Evolutionary conservation across 2,329 filamentous ascomycete genomes (phyloP), one percentile per base, ranked within the genome.

Genomic region (Colletotrichum spinosum): DNA sequence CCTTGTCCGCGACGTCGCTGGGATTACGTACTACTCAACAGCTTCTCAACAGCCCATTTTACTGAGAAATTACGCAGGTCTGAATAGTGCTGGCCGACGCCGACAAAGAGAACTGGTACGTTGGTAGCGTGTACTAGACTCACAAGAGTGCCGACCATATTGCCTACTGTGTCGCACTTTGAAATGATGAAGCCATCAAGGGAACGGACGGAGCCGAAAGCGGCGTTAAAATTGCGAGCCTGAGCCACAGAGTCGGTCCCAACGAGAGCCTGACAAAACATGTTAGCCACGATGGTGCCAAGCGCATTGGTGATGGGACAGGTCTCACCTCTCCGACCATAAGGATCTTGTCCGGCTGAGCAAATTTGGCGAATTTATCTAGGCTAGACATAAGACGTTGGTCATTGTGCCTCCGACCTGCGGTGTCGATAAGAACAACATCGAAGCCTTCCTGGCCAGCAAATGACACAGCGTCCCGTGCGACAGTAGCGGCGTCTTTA

Each of bases 91-190:
- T 91, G 88, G 11, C 88, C 88, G 35, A 90, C 88, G 62, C 87
- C 96, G 70, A 99, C 86, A 75, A 99, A 99, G 10, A 98, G 86
- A 17, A 99, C 94, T 0, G 97, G 97, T 50, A 99, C 97, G 35
- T 95, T 93, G 4, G 97, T 99, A 3, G 96, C 95, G 80, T 98
- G 95, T 44, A 99, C 95, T 83, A 99, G 95, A 76, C 93, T 97
- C 68, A 99, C 96, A 69, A 99, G 83, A 3, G 95, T 97, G 71
- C 87, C 94, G 48, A 97, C 94, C 94, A 98, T 98, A 80, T 97
- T 95, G n/a, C 96, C 97, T 42, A 99, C 97, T 0, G 96, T 99
- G 80, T 99, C 96, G 77, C 96, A 98, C 80, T 99, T 99, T 67
- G 91, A 95, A 72, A 99, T 97, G 75, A 99, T 97, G 79, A 99